These are phyloP conservation scores for Schizochytrium sp. DNA, from an alignment of 108 stramenopile genomes.

Conservation along the genomic window DNA sequence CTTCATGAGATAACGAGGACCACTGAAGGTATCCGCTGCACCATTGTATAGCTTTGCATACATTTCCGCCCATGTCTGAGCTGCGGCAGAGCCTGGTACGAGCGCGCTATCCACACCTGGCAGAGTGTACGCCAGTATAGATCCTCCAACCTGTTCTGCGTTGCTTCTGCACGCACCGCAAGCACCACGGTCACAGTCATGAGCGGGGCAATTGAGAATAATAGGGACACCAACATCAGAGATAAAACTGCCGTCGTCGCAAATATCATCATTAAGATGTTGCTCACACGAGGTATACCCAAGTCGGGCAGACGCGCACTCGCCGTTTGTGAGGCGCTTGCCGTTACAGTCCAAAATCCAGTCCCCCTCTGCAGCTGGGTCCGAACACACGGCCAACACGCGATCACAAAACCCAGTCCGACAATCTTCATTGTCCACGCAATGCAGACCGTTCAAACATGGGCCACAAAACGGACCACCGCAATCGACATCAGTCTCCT, in stretches of 20 bases:
- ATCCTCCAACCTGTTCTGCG: neutral
- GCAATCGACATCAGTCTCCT: constrained; percentile 51
- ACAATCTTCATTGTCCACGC: constrained; percentile 49
- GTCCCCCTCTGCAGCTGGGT: neutral
- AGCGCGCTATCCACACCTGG: constrained; percentile 19
- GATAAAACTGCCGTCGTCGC: constrained; percentile 53
- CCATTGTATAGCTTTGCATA: constrained; percentile 39
- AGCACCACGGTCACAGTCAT: constrained; percentile 38
- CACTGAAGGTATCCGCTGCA: neutral
- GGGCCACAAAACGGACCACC: constrained; percentile 48
- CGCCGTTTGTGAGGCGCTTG: neutral
- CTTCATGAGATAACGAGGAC: neutral
- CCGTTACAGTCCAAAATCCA: constrained; percentile 41
- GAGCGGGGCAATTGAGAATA: constrained; percentile 24
- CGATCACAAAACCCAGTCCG: constrained; percentile 1
- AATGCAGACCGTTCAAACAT: neutral
- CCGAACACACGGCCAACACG: neutral
- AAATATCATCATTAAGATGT: constrained; percentile 13
- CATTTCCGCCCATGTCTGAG: neutral
- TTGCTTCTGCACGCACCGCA: constrained; percentile 9
- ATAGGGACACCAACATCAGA: neutral
- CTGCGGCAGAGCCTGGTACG: neutral
- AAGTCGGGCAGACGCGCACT: neutral
- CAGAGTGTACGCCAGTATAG: neutral
- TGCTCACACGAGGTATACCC: constrained; percentile 56